Conservation (phyloP, 371 early-diverging fungal species). For the Mucor lusitanicus region DNA sequence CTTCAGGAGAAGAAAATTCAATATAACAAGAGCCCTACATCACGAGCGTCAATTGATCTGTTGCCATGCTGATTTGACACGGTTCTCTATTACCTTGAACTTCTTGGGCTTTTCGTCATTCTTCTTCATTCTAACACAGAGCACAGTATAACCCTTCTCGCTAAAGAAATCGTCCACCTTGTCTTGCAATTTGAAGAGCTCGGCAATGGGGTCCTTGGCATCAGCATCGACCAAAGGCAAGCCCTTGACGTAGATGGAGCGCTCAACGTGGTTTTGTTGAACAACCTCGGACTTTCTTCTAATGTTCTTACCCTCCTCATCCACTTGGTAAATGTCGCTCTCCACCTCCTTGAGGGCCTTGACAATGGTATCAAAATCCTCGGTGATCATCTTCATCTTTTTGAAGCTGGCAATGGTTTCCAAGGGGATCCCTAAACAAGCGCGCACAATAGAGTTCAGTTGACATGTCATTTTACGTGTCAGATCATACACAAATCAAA, state of each 20-base stretch:
- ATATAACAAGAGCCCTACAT: slow-evolving; percentile 62
- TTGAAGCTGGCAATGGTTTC: slow-evolving; percentile 66
- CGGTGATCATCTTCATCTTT: slow-evolving; percentile 63
- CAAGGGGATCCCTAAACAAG: slow-evolving; percentile 52
- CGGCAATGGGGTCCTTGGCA: slow-evolving; percentile 34
- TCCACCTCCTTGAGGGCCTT: slow-evolving; percentile 58
- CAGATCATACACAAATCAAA: not conserved
- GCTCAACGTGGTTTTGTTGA: slow-evolving; percentile 42
- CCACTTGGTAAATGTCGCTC: slow-evolving; percentile 59
- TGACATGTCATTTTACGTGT: not conserved
- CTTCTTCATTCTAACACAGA: slow-evolving; percentile 66
- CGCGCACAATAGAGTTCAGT: not conserved
- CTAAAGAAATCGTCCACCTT: slow-evolving; percentile 61
- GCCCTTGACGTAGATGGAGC: slow-evolving; percentile 70
- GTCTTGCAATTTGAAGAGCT: slow-evolving; percentile 54
- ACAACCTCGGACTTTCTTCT: slow-evolving; percentile 59
- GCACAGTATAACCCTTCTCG: slow-evolving; percentile 47
- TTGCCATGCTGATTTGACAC: not conserved
- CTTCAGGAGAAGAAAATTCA: slow-evolving; percentile 57
- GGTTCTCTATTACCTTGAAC: slow-evolving; percentile 41
- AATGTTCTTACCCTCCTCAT: slow-evolving; percentile 57
- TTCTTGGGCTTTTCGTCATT: slow-evolving; percentile 49
- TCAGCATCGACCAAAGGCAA: slow-evolving; percentile 46
- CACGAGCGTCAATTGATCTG: not conserved
- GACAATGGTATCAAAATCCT: slow-evolving; percentile 52